These are phyloP conservation scores for Ramichloridium luteum DNA, from an alignment of 2,329 filamentous ascomycete species.

Conservation along the genomic window DNA sequence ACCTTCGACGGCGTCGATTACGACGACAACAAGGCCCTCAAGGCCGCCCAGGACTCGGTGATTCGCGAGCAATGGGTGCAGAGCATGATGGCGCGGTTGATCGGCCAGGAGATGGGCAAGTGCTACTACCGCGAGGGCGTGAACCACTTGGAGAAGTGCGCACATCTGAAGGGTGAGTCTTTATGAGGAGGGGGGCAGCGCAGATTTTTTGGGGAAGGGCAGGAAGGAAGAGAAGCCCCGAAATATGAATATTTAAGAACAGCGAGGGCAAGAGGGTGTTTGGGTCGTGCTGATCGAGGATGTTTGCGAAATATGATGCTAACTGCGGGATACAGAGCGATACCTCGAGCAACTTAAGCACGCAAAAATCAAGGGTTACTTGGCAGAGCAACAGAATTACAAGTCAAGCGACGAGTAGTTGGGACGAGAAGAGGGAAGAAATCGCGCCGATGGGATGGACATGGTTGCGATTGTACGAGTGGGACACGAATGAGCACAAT, in stretches of 20 bases:
- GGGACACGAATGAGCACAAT: too few relatives aligned
- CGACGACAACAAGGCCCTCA: conserved; percentile 68
- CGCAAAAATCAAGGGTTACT: conserved; percentile 64
- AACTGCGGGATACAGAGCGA: conserved; percentile 45
- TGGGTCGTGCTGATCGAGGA: not conserved
- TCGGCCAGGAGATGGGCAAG: conserved; percentile 72
- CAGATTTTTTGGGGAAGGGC: too few relatives aligned
- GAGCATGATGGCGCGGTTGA: conserved; percentile 76
- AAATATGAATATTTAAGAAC: conserved; percentile 50
- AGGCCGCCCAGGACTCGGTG: conserved; percentile 70
- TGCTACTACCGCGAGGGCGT: conserved; percentile 76
- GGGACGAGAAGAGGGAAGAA: not conserved
- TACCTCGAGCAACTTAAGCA: conserved; percentile 68
- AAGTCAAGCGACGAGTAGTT: not conserved
- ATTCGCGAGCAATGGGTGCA: conserved; percentile 81
- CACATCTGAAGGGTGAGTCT: conserved; percentile 61
- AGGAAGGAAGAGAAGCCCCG: too few relatives aligned
- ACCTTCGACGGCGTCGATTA: conserved; percentile 82
- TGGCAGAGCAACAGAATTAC: conserved; percentile 72
- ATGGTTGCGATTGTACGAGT: too few relatives aligned
- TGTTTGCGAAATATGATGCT: conserved; percentile 5
- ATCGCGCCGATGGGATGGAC: too few relatives aligned
- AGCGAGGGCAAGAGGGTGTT: not conserved
- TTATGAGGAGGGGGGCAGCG: too few relatives aligned
- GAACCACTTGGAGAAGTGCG: conserved; percentile 82